Evolutionary conservation across 2,329 filamentous ascomycete genomes (phyloP).

Genomic region (Arthrobotrys megalospora): DNA sequence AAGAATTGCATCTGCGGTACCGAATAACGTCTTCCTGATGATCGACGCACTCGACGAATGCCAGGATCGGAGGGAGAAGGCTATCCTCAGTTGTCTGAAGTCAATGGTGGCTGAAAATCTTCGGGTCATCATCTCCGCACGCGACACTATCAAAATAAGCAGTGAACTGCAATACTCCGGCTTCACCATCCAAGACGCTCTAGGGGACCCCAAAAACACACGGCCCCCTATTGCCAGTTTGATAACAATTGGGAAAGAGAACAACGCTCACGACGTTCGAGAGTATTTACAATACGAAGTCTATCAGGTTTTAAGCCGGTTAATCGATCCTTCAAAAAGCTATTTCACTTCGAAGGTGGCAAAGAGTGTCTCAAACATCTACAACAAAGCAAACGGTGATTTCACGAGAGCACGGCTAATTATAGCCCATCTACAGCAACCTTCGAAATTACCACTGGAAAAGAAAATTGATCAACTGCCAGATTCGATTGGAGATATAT

Average conservation of each 20-base stretch:
- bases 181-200: not conserved
- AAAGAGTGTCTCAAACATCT: slow-evolving; percentile 7
- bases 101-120: not conserved
- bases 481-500: slow-evolving; percentile 35
- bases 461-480: slow-evolving; percentile 31
- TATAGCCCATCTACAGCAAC: slow-evolving; percentile 29
- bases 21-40: slow-evolving; percentile 18
- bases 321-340: not conserved
- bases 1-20: not conserved
- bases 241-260: slow-evolving; percentile 9
- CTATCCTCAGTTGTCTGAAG: not conserved
- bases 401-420: slow-evolving; percentile 36
- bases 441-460: slow-evolving; percentile 32
- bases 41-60: slow-evolving; percentile 46
- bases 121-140: slow-evolving; percentile 32
- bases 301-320: not conserved
- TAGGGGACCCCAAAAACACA: not conserved
- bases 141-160: slow-evolving; percentile 33
- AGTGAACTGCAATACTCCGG: slow-evolving; percentile 6
- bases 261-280: slow-evolving; percentile 29
- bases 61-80: slow-evolving; percentile 27
- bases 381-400: slow-evolving; percentile 23
- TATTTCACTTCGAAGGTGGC: slow-evolving; percentile 13
- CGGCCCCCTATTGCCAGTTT: not conserved
- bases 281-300: slow-evolving; percentile 26